Evolutionary conservation across 2,329 filamentous ascomycete genomes (phyloP).

Genomic region (Monosporascus ibericus): DNA sequence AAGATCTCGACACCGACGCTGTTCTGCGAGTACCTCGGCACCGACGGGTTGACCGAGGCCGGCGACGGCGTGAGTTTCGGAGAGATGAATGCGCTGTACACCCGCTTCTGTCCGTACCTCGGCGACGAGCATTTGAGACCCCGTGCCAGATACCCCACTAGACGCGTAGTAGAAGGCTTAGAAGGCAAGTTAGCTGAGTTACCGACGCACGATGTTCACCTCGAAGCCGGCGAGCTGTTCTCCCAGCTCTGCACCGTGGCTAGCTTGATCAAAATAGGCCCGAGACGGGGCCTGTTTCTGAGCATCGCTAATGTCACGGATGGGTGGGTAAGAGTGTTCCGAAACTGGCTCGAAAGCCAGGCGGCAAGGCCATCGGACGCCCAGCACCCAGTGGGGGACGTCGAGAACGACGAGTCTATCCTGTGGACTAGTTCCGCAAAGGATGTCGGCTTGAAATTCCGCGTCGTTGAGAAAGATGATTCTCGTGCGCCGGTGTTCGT

Average conservation of each 20-base stretch:
- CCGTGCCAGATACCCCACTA: conserved; percentile 17
- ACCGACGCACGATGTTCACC: conserved; percentile 53
- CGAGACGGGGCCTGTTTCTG: conserved; percentile 54
- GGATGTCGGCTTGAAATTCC: conserved; percentile 63
- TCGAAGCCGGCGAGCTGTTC: conserved; percentile 68
- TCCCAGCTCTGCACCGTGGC: conserved; percentile 65
- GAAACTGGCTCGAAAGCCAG: conserved; percentile 58
- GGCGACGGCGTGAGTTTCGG: conserved; percentile 27
- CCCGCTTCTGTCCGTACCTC: conserved; percentile 61
- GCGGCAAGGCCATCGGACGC: conserved; percentile 15
- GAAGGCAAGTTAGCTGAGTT: conserved; percentile 28
- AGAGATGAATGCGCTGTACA: conserved; percentile 56
- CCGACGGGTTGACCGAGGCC: conserved; percentile 47
- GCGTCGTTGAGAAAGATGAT: conserved; percentile 47
- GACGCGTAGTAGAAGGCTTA: conserved; percentile 12
- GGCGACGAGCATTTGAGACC: conserved; percentile 36
- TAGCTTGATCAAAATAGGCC: conserved; percentile 62
- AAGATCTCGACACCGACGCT: conserved; percentile 64
- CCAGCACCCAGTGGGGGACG: conserved; percentile 19
- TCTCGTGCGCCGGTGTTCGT: conserved; percentile 48
- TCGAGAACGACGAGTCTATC: conserved; percentile 32
- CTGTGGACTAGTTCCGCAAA: conserved; percentile 62
- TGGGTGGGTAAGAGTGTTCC: conserved; percentile 63
- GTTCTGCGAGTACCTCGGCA: conserved; percentile 59
- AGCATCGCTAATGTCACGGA: conserved; percentile 62